Evolutionary conservation across 2,329 filamentous ascomycete genomes (phyloP).

Genomic region (Phoma sp.): DNA sequence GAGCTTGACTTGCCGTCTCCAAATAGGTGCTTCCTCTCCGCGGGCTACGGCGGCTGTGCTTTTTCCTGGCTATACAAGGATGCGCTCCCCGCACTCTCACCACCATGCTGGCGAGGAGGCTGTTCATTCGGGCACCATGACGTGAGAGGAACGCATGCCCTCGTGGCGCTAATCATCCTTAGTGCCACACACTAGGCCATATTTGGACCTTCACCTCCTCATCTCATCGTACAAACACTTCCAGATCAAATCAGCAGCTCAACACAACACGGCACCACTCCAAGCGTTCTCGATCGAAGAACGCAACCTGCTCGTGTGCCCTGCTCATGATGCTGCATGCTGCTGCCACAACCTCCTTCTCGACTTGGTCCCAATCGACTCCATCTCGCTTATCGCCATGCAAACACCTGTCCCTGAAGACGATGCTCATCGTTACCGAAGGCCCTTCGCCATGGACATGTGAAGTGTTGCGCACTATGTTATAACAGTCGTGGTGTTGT

Average conservation of each 20-base stretch:
- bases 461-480: background rate
- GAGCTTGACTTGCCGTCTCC: background rate
- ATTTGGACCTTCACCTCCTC: background rate
- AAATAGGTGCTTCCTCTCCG: background rate
- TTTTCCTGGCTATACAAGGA: conserved; percentile 6
- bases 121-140: conserved; percentile 9
- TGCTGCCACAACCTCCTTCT: background rate
- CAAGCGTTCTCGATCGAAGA: background rate
- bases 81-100: conserved; percentile 14
- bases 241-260: background rate
- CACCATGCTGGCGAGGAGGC: conserved; percentile 14
- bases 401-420: background rate
- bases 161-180: conserved; percentile 1
- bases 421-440: background rate
- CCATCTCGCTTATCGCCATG: background rate
- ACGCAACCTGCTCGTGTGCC: background rate
- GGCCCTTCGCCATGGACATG: background rate
- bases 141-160: conserved; percentile 16
- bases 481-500: background rate
- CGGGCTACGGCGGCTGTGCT: conserved; percentile 5
- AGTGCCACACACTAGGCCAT: background rate
- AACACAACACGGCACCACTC: background rate
- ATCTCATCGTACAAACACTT: background rate
- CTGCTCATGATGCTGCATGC: background rate
- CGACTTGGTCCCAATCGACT: conserved; percentile 5